Conservation (phyloP, 1,284 basidiomycete species). For the Rhodotorula sp. region DNA sequence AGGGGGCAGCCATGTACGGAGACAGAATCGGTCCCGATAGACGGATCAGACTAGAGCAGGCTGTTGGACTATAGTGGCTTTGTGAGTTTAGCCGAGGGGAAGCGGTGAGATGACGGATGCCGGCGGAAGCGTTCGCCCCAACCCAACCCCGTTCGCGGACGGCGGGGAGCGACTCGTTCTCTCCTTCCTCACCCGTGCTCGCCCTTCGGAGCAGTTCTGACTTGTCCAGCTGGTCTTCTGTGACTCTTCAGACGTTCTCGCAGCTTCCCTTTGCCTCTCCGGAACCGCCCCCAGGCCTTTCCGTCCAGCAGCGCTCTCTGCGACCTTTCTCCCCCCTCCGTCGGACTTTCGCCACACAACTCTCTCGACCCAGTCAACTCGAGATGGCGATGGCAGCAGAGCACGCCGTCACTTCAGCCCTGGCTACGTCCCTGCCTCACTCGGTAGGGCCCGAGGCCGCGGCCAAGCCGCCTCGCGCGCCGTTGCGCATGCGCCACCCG, state of each 20-base stretch:
- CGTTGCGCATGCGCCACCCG: conserved; percentile 35
- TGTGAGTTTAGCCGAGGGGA: no score
- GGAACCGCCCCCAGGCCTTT: neutral
- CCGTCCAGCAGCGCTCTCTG: conserved; percentile 46
- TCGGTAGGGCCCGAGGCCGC: conserved; percentile 13
- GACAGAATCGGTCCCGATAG: no score
- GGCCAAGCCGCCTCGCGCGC: conserved; percentile 12
- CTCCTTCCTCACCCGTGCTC: neutral
- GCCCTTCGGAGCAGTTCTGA: neutral
- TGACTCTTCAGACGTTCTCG: neutral
- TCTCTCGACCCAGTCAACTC: neutral
- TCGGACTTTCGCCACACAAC: no score
- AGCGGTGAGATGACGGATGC: no score
- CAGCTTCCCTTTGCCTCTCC: neutral
- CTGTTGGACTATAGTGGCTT: no score
- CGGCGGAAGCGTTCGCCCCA: no score
- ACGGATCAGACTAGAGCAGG: no score
- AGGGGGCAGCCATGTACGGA: no score
- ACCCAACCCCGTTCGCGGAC: no score
- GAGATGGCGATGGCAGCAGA: neutral
- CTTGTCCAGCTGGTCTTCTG: neutral
- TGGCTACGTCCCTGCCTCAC: conserved; percentile 14
- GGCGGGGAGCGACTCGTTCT: neutral
- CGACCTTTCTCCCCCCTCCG: neutral
- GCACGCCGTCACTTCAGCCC: conserved; percentile 1